Conservation (phyloP, 2,329 filamentous ascomycete species). For the Penicillium verrucosum region DNA sequence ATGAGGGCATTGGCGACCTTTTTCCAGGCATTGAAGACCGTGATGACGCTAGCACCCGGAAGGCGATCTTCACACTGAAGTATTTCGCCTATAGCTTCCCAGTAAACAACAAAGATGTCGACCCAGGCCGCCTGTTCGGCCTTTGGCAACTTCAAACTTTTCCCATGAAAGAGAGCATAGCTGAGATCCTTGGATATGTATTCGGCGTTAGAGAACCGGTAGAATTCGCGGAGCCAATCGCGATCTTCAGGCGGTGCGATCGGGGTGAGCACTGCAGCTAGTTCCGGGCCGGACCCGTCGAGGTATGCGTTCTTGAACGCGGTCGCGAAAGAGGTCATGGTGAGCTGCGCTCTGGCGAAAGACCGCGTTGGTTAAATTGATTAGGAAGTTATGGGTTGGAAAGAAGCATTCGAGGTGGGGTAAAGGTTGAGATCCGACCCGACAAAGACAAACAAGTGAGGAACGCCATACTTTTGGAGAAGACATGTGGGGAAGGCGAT, state of each 20-base stretch:
- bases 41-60: constrained; percentile 65
- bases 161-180: constrained; percentile 64
- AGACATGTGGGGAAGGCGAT: constrained; percentile 10
- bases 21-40: constrained; percentile 85
- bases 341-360: constrained; percentile 9
- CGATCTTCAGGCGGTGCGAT: constrained; percentile 61
- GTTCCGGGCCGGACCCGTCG: constrained; percentile 63
- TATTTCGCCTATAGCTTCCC: constrained; percentile 75
- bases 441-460: neutral
- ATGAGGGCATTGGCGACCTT: constrained; percentile 74
- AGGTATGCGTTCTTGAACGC: constrained; percentile 70
- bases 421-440: neutral
- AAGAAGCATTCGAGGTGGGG: constrained; percentile 1
- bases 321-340: constrained; percentile 70
- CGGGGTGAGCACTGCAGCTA: constrained; percentile 74
- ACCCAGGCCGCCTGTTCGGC: constrained; percentile 78
- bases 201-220: constrained; percentile 65
- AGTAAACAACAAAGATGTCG: constrained; percentile 79
- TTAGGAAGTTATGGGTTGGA: neutral
- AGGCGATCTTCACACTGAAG: constrained; percentile 60
- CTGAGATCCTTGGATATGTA: constrained; percentile 68
- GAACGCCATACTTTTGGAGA: constrained; percentile 8
- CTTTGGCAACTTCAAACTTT: constrained; percentile 54
- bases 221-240: constrained; percentile 66
- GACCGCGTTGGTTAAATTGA: neutral